phyloP scores from a whole-genome alignment of 495 filamentous ascomycete genomes.

The Aspergillus olivimuriae region DNA sequence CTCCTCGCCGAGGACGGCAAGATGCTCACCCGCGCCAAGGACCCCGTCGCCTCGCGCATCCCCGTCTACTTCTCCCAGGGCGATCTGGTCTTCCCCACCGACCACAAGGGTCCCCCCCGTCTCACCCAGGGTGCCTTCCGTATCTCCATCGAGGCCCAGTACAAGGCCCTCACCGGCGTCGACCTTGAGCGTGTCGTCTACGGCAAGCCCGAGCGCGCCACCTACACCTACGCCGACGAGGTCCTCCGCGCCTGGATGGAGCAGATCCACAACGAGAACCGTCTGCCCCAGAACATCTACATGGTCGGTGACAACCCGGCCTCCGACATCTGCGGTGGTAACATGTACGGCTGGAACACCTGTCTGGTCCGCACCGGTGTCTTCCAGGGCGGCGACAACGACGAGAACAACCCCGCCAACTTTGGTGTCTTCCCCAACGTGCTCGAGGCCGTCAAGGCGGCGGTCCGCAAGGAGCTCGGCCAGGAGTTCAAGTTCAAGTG shows the following conservation, averaged over 20 bases:
- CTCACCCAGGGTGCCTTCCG: constrained; percentile 74
- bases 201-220: constrained; percentile 73
- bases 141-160: constrained; percentile 71
- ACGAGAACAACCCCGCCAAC: constrained; percentile 49
- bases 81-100: constrained; percentile 69
- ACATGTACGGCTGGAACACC: constrained; percentile 80
- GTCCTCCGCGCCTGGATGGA: constrained; percentile 73
- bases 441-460: constrained; percentile 47
- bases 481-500: constrained; percentile 53
- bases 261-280: constrained; percentile 64
- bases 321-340: constrained; percentile 72
- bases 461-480: constrained; percentile 50
- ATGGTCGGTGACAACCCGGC: constrained; percentile 80
- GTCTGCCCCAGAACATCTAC: constrained; percentile 66
- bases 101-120: constrained; percentile 62
- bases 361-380: constrained; percentile 60
- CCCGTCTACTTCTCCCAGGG: constrained; percentile 74
- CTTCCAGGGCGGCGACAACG: constrained; percentile 52
- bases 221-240: constrained; percentile 77
- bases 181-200: constrained; percentile 81
- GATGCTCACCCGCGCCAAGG: constrained; percentile 59
- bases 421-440: constrained; percentile 54
- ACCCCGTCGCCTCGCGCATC: constrained; percentile 61
- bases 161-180: constrained; percentile 64
- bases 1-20: constrained; percentile 68